phyloP scores from a whole-genome alignment of 371 early-diverging fungal genomes.

The Rhizopus stolonifer region DNA sequence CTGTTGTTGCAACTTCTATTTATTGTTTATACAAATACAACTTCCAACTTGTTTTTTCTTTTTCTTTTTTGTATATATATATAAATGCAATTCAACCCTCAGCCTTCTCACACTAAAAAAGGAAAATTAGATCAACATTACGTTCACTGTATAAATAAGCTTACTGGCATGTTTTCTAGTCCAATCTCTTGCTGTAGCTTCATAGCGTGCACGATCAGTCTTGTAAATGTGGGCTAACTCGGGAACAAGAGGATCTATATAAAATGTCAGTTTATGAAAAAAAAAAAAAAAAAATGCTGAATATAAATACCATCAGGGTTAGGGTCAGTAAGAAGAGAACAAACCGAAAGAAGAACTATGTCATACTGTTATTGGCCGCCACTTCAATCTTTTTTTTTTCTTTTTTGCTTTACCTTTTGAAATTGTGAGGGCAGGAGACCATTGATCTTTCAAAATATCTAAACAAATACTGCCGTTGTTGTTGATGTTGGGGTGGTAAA shows the following conservation, averaged over 20 bases:
- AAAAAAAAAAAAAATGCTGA: background rate
- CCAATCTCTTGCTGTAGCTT: conserved; percentile 88
- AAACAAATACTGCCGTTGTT: conserved; percentile 97
- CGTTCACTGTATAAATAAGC: conserved; percentile 1
- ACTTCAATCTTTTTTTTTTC: conserved; percentile 1
- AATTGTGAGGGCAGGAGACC: conserved; percentile 98
- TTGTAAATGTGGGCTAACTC: conserved; percentile 96
- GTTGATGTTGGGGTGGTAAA: conserved; percentile 99
- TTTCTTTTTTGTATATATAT: background rate
- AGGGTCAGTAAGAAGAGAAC: conserved; percentile 97
- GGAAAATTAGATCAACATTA: background rate
- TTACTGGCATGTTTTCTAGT: conserved; percentile 81
- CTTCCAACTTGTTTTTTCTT: background rate
- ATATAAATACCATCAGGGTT: conserved; percentile 75
- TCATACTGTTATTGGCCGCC: conserved; percentile 1
- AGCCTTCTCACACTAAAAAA: background rate
- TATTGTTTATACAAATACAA: background rate
- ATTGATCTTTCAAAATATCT: conserved; percentile 97
- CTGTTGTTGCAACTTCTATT: background rate
- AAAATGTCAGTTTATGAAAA: background rate
- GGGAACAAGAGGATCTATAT: conserved; percentile 87
- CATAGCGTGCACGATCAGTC: conserved; percentile 85
- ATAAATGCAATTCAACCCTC: background rate
- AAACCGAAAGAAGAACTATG: conserved; percentile 89
- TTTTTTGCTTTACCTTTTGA: conserved; percentile 66